Base-by-base conservation (phyloP, 163 green algal genomes). In the Scenedesmus sp. region DNA sequence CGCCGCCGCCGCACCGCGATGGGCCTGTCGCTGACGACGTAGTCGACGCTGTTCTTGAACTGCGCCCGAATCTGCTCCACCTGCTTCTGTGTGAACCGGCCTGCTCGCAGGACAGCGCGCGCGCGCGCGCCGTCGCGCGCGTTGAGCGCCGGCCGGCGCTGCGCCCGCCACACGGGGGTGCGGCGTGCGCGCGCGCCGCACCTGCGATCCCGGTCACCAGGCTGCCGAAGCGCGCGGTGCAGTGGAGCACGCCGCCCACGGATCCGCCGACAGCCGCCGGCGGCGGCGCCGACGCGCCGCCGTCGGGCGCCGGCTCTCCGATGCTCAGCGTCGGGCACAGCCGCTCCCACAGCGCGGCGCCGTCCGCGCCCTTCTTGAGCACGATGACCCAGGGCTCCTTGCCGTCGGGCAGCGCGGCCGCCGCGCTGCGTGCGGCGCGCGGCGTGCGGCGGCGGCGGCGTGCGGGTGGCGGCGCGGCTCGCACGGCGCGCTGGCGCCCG, bases 181-280 rank as follows among this genome's bases (percentile, higher is more conserved):
- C n/a, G n/a, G n/a, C n/a, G n/a, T n/a, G n/a, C n/a, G n/a, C n/a
- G n/a, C n/a, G n/a, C 44, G 24, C 13, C 54, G 34, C 13, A 80
- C 72, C 72, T 20, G 72, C 58, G 54, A 80, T 65, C 3, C 72
- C 72, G 26, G 65, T 80, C 9, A 80, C 33, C 60, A 80, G 28
- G 22, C 29, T 14, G 9, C 33, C 36, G 48, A 73, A 80, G 1
- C n/a, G 28, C 10, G 72, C 45, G 11, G 28, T 63, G 33, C 72
- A 80, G 34, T 33, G 53, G 9, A 80, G 26, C 24, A 78, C 53
- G 7, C 54, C 10, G 39, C 7, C 6, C 9, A 11, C 24, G 6
- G 53, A 60, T 60, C 6, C 24, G 53, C 53, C 10, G 24, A 11
- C n/a, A 28, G n/a, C n/a, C n/a, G 10, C 53, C 10, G 22, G 5